These are phyloP conservation scores for Apostasia ramifera DNA, from an alignment of 106 monocot genomes.

Conservation along the genomic window DNA sequence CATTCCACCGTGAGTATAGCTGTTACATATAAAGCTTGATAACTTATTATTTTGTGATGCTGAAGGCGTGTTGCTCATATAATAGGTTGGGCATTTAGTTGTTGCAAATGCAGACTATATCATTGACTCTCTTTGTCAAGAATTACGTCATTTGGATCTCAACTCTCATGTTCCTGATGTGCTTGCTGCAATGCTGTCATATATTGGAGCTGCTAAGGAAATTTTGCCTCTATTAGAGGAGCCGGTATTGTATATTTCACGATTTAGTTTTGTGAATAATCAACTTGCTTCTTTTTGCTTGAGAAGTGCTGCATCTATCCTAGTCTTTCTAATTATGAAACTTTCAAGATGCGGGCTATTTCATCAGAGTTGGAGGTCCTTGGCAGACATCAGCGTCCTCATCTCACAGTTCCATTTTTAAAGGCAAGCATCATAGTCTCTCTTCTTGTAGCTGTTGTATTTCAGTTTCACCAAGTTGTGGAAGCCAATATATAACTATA, in stretches of 20 bases:
- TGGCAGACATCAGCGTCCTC: constrained; percentile 75
- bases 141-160: constrained; percentile 86
- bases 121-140: constrained; percentile 80
- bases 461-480: too few species aligned
- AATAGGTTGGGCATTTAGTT: constrained; percentile 82
- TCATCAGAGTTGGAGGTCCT: constrained; percentile 82
- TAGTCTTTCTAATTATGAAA: constrained; percentile 6
- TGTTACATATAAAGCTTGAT: background rate
- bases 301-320: background rate
- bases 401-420: constrained; percentile 82
- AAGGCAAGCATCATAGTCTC: constrained; percentile 34
- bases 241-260: constrained; percentile 43
- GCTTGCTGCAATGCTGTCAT: constrained; percentile 87
- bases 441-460: too few species aligned
- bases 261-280: background rate
- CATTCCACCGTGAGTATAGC: constrained; percentile 46
- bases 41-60: background rate
- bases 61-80: constrained; percentile 1
- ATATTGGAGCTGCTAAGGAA: constrained; percentile 81
- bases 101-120: constrained; percentile 95
- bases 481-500: too few species aligned
- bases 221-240: constrained; percentile 91
- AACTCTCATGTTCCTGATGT: constrained; percentile 80
- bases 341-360: constrained; percentile 69
- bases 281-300: background rate